These are phyloP conservation scores for Neostapfia colusana DNA, from an alignment of 176 grass and related monocot species.

Conservation along the genomic window DNA sequence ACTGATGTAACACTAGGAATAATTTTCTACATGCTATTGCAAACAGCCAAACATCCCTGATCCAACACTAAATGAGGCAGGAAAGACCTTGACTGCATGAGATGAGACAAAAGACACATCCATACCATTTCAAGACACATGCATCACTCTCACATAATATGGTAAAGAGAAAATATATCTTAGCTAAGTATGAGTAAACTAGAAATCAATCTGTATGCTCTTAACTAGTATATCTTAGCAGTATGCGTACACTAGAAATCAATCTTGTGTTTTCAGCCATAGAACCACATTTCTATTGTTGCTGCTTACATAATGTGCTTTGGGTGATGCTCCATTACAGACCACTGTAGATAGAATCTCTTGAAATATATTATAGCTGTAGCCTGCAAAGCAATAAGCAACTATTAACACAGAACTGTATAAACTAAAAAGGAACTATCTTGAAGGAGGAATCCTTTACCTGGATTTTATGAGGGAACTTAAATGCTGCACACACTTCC, in stretches of 20 bases:
- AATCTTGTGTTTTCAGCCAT: slow-evolving; percentile 3
- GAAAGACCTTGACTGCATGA: slow-evolving; percentile 11
- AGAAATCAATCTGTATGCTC: slow-evolving; percentile 13
- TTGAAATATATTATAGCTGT: slow-evolving; percentile 98
- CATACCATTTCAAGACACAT: slow-evolving; percentile 11
- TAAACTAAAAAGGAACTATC: neutral
- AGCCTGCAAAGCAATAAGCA: slow-evolving; percentile 53
- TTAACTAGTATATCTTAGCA: neutral
- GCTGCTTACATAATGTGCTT: slow-evolving; percentile 94
- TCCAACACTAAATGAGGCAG: neutral
- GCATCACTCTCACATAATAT: neutral
- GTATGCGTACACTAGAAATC: neutral
- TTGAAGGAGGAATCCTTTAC: slow-evolving; percentile 41
- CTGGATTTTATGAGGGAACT: slow-evolving; percentile 95
- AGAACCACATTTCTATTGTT: neutral
- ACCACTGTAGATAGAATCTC: slow-evolving; percentile 94
- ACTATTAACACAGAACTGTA: slow-evolving; percentile 11
- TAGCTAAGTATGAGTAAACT: slow-evolving; percentile 5
- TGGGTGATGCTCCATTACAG: slow-evolving; percentile 97
- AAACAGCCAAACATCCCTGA: no score
- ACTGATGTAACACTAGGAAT: neutral
- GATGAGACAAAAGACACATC: neutral
- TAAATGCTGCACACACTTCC: slow-evolving; percentile 93
- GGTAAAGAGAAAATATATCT: neutral
- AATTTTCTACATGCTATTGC: no score